These are phyloP conservation scores for Apiospora aurea DNA, from an alignment of 2,329 filamentous ascomycete species.

Conservation along the genomic window DNA sequence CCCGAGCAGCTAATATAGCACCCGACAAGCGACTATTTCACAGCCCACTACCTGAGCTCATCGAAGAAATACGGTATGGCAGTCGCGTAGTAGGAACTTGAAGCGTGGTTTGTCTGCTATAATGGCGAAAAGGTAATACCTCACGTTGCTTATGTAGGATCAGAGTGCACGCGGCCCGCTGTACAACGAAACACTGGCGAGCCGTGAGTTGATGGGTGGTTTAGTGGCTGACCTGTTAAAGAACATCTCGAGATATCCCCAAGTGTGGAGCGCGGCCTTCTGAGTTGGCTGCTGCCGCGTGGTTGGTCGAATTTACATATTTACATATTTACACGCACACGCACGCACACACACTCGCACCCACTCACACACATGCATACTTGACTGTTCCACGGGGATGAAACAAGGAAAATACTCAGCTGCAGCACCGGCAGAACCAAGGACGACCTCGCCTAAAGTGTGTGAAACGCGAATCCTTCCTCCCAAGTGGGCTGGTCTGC, in stretches of 20 bases:
- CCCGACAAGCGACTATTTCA: background rate
- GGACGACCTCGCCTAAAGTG: background rate
- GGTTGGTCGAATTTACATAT: background rate
- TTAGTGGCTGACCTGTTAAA: background rate
- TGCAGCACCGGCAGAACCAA: constrained; percentile 10
- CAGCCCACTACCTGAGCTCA: background rate
- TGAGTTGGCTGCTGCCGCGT: constrained; percentile 11
- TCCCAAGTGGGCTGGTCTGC: background rate
- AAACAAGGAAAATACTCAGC: constrained; percentile 2
- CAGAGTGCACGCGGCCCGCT: constrained; percentile 2
- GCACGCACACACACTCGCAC: background rate
- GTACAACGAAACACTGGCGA: constrained; percentile 7
- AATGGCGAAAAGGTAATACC: background rate
- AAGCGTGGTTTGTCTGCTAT: background rate
- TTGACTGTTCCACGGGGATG: constrained; percentile 4
- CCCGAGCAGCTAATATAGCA: constrained; percentile 5
- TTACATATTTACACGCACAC: no score
- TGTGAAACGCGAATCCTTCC: constrained; percentile 5
- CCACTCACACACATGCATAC: background rate
- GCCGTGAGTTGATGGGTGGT: background rate
- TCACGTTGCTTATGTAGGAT: background rate
- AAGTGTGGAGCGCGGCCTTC: background rate
- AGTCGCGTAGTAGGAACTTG: background rate
- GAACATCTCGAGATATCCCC: constrained; percentile 9
- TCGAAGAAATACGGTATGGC: background rate